Base-by-base conservation (phyloP, 441 rosid species). In the Eruca vesicaria region DNA sequence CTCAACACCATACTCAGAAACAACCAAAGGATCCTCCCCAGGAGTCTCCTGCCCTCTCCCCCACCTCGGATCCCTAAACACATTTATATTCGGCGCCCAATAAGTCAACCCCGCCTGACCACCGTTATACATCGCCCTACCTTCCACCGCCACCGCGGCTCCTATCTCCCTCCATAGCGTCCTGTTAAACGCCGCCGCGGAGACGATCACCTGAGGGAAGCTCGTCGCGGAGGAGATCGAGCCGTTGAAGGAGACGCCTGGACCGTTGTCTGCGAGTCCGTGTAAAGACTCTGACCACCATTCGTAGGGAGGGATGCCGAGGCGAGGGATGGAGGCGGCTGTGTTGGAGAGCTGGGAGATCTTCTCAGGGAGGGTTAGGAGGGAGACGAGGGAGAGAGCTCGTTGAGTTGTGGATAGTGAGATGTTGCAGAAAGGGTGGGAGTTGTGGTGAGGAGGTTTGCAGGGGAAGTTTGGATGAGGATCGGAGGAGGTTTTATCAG, bases 251-350 rank as follows among this genome's bases (percentile, higher is more conserved):
- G 83, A 74, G 14, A 87, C 87, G 9, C 90, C 89, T n/a, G 87
- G 90, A 15, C 92, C 94, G 74, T 89, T 84, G 72, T 72, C 64
- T 56, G 92, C 88, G 66, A 89, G 43, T 19, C 92, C 94, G 23
- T 89, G 92, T 52, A 89, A 83, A 1, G 94, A 87, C 71, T 89
- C 94, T 0, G 86, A 89, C 92, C 94, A 89, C 94, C 94, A 89
- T 55, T 87, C 80, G 71, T 86, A 89, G 28, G 87, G 78, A 53
- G 90, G 90, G 15, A 89, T 70, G 10, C 94, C 94, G 70, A 89
- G 88, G 8, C 89, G 82, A 5, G 89, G 86, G 8, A 87, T 66
- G 4, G 86, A 80, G 6, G 92, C 84, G 23, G 89, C 89, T 66
- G 82, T 82, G 74, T 80, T 72, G 64, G 88, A 75, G 62, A 89